Percentiles rank a stretch among this genome's conserved stretches.
Evolutionary conservation across 2,329 filamentous ascomycete genomes (phyloP).

Genomic region (Colletotrichum filicis): DNA sequence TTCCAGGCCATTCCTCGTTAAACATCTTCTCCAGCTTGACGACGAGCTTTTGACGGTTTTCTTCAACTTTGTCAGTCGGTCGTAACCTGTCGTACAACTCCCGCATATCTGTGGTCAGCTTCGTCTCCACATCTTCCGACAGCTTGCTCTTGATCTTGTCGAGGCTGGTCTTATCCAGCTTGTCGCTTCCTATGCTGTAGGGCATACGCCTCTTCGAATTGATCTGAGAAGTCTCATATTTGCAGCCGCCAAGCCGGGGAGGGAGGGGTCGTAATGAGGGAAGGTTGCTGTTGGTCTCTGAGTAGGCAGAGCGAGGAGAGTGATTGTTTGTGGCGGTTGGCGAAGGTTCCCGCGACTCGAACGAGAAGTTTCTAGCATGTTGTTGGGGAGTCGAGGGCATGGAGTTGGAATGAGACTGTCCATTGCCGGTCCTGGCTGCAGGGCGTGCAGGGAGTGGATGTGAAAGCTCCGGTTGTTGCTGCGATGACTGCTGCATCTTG

Average conservation of each 20-base stretch:
- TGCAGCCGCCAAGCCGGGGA: conserved; percentile 73
- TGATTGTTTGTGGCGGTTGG: conserved; percentile 81
- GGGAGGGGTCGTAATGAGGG: conserved; percentile 75
- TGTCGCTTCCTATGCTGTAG: conserved; percentile 87
- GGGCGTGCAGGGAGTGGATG: conserved; percentile 39
- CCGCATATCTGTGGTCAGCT: conserved; percentile 84
- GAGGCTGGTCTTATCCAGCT: conserved; percentile 76
- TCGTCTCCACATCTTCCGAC: conserved; percentile 77
- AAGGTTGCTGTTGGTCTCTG: conserved; percentile 82
- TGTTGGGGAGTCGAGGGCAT: conserved; percentile 95
- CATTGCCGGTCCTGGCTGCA: conserved; percentile 38
- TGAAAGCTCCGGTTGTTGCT: conserved; percentile 45
- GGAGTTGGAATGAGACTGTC: conserved; percentile 77
- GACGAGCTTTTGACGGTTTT: conserved; percentile 80
- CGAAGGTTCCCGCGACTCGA: conserved; percentile 82
- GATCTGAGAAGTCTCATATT: conserved; percentile 88
- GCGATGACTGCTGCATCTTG: conserved; percentile 61
- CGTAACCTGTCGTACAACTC: conserved; percentile 87
- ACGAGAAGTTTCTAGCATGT: conserved; percentile 83
- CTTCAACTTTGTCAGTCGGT: conserved; percentile 82
- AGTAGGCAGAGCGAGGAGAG: conserved; percentile 90
- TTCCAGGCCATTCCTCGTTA: conserved; percentile 90
- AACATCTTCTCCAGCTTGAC: conserved; percentile 88
- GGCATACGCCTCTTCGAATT: conserved; percentile 88
- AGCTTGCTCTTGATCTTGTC: conserved; percentile 79